Conservation (phyloP, 192 early-diverging fungal genomes). For the Coemansia sp. region DNA sequence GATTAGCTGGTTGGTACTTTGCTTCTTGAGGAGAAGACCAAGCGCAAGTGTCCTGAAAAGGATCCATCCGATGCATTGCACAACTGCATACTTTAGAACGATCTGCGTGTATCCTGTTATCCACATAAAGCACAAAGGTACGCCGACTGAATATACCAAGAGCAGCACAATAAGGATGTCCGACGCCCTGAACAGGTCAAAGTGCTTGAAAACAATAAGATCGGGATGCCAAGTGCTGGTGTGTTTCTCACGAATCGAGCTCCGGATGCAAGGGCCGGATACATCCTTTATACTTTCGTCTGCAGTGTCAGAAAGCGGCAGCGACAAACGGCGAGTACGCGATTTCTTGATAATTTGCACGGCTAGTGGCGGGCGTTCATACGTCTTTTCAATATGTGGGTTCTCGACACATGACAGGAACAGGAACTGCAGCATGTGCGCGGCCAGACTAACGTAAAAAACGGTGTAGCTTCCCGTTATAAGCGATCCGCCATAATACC, state of each 20-base stretch:
- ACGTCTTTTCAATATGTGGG: slow-evolving; percentile 78
- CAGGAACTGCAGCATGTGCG: slow-evolving; percentile 84
- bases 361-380: slow-evolving; percentile 55
- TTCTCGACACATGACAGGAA: slow-evolving; percentile 92
- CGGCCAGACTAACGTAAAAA: slow-evolving; percentile 82
- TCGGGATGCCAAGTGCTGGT: slow-evolving; percentile 69
- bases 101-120: slow-evolving; percentile 26
- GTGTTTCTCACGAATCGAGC: slow-evolving; percentile 46
- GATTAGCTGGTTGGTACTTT: slow-evolving; percentile 79
- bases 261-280: slow-evolving; percentile 11
- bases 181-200: slow-evolving; percentile 84
- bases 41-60: slow-evolving; percentile 80
- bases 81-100: slow-evolving; percentile 54
- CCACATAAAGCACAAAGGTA: slow-evolving; percentile 59
- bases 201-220: slow-evolving; percentile 86
- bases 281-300: slow-evolving; percentile 11
- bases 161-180: slow-evolving; percentile 81
- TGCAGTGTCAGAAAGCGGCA: slow-evolving; percentile 10
- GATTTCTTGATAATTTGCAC: slow-evolving; percentile 49
- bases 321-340: slow-evolving; percentile 37
- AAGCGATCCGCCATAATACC: slow-evolving; percentile 92
- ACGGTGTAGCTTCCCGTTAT: slow-evolving; percentile 91
- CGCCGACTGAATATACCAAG: slow-evolving; percentile 68
- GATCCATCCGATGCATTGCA: slow-evolving; percentile 85
- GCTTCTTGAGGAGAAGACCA: slow-evolving; percentile 75